A percentile compares a stretch with the other conserved stretches of the same genome.
These are phyloP conservation scores for Xylaria sp. DNA, from an alignment of 2,329 filamentous ascomycete genomes.

Conservation along the genomic window DNA sequence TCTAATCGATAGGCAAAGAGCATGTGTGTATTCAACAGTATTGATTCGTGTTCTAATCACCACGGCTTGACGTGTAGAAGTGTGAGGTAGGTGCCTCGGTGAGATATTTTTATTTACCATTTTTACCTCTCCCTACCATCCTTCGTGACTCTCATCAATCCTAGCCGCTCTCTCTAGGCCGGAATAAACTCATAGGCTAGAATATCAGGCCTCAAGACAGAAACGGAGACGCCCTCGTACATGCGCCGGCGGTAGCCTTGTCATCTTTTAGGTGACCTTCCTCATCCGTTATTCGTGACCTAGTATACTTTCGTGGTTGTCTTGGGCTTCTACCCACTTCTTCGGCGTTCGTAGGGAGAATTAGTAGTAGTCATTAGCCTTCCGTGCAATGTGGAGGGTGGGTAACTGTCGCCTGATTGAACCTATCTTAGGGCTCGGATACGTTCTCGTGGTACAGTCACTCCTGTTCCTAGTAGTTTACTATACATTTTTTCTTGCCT, in stretches of 20 bases:
- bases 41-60: not conserved
- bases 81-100: not conserved
- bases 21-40: not conserved
- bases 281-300: not conserved
- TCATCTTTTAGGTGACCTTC: not conserved
- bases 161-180: not conserved
- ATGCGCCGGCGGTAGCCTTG: not conserved
- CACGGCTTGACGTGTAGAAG: not conserved
- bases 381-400: not conserved
- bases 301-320: not conserved
- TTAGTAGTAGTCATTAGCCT: not conserved
- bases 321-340: too few species aligned
- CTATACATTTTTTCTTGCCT: too few species aligned
- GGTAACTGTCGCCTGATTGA: conserved; percentile 34
- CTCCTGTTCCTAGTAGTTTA: too few species aligned
- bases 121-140: not conserved
- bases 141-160: not conserved
- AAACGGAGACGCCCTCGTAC: not conserved
- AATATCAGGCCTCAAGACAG: not conserved
- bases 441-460: conserved; percentile 36
- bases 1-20: not conserved
- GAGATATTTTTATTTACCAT: not conserved
- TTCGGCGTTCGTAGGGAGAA: not conserved
- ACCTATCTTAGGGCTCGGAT: conserved; percentile 23
- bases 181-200: not conserved